Conservation (phyloP, 805 yeast genomes). For the Metschnikowia sp. region DNA sequence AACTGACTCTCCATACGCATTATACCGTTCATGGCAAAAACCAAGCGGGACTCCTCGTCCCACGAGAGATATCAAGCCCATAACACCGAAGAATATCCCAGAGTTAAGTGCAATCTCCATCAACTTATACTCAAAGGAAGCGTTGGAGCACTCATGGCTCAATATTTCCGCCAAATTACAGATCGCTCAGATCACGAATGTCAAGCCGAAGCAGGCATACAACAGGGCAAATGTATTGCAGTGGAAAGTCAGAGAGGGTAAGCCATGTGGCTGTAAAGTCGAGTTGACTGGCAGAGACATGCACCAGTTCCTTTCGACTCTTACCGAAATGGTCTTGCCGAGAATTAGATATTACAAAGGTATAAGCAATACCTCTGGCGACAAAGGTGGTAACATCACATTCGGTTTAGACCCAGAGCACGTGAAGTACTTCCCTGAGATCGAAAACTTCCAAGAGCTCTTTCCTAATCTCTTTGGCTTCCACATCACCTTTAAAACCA, state of each 20-base stretch:
- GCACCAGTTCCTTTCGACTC: conserved; percentile 79
- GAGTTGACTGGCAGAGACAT: conserved; percentile 75
- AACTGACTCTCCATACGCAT: conserved; percentile 80
- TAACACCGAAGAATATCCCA: conserved; percentile 71
- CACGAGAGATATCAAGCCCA: conserved; percentile 68
- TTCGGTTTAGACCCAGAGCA: conserved; percentile 80
- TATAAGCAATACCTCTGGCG: conserved; percentile 73
- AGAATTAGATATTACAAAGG: conserved; percentile 87
- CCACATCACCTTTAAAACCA: conserved; percentile 79
- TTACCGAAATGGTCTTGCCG: conserved; percentile 91
- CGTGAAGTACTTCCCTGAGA: conserved; percentile 84
- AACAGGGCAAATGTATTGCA: conserved; percentile 77
- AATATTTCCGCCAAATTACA: conserved; percentile 76
- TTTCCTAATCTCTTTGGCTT: conserved; percentile 87
- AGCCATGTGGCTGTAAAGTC: conserved; percentile 87
- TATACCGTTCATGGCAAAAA: conserved; percentile 73
- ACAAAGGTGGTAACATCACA: conserved; percentile 77
- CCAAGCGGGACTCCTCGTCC: conserved; percentile 76
- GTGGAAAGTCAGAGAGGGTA: conserved; percentile 86
- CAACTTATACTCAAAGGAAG: conserved; percentile 73
- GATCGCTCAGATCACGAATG: conserved; percentile 92
- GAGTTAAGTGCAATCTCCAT: conserved; percentile 61
- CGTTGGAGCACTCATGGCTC: conserved; percentile 65
- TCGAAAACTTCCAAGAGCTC: conserved; percentile 82
- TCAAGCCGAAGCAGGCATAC: conserved; percentile 68